Evolutionary conservation across 768 basidiomycete genomes (phyloP).

Genomic region (Lentinula lateritia): DNA sequence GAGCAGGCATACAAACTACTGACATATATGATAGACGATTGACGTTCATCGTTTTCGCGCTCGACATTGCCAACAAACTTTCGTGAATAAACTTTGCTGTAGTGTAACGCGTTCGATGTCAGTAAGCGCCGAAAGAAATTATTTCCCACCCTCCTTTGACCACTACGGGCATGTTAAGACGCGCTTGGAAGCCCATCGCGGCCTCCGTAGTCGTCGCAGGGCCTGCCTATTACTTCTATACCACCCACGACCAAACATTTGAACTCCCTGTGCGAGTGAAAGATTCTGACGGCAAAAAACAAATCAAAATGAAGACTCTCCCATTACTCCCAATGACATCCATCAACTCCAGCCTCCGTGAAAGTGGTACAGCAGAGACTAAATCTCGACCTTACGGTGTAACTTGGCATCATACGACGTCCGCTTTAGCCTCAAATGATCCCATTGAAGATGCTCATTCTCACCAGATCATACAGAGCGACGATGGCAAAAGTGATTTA

Average conservation of each 20-base stretch:
- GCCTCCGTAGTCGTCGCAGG: conserved; percentile 50
- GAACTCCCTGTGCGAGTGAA: conserved; percentile 49
- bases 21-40: too few species aligned
- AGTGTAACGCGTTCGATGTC: neutral
- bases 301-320: conserved; percentile 47
- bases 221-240: conserved; percentile 58
- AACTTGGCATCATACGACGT: conserved; percentile 74
- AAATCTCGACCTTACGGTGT: conserved; percentile 47
- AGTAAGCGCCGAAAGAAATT: neutral
- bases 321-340: conserved; percentile 50
- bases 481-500: conserved; percentile 66
- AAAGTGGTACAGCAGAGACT: conserved; percentile 42
- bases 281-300: conserved; percentile 54
- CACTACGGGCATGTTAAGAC: conserved; percentile 46
- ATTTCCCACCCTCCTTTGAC: neutral
- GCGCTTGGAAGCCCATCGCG: conserved; percentile 64
- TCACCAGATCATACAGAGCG: conserved; percentile 59
- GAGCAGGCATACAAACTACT: too few species aligned
- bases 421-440: conserved; percentile 77
- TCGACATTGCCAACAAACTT: too few species aligned
- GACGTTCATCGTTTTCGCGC: too few species aligned
- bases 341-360: conserved; percentile 53
- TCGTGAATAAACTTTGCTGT: too few species aligned
- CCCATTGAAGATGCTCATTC: conserved; percentile 90
- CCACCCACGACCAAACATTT: conserved; percentile 46